Evolutionary conservation across 768 basidiomycete species (phyloP).

Genomic region (Amanita muscaria): DNA sequence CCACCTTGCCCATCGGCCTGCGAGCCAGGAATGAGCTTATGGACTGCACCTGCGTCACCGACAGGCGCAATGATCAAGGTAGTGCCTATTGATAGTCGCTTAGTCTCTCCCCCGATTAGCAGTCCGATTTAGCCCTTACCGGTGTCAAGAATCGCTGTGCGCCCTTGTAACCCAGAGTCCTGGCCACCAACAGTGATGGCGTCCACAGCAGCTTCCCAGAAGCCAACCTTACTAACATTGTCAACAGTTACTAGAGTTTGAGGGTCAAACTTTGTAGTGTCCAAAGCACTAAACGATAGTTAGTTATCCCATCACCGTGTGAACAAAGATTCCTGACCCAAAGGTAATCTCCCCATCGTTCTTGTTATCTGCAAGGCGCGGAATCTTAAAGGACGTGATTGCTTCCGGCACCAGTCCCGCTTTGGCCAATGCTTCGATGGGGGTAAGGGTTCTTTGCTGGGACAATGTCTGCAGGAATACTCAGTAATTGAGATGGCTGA

Average conservation of each 20-base stretch:
- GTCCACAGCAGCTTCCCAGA: slow-evolving; percentile 72
- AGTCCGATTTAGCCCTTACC: slow-evolving; percentile 17
- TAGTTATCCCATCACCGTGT: neutral
- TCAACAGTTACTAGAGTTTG: slow-evolving; percentile 46
- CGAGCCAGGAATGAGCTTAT: slow-evolving; percentile 34
- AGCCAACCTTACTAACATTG: slow-evolving; percentile 61
- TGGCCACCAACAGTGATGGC: slow-evolving; percentile 50
- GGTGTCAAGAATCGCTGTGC: slow-evolving; percentile 67
- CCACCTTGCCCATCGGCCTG: slow-evolving; percentile 34
- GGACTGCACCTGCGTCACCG: slow-evolving; percentile 30
- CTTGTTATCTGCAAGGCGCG: slow-evolving; percentile 57
- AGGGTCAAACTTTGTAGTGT: slow-evolving; percentile 57
- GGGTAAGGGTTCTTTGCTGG: slow-evolving; percentile 53
- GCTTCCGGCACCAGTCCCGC: slow-evolving; percentile 49
- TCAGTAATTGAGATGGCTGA: neutral
- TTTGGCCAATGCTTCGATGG: slow-evolving; percentile 59
- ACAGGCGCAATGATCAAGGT: slow-evolving; percentile 42
- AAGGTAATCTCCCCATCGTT: slow-evolving; percentile 81
- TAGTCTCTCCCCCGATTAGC: neutral
- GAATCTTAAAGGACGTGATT: slow-evolving; percentile 74
- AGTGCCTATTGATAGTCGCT: slow-evolving; percentile 24
- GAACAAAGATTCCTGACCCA: slow-evolving; percentile 31
- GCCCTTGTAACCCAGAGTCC: slow-evolving; percentile 41
- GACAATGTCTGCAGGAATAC: slow-evolving; percentile 41
- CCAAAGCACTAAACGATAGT: slow-evolving; percentile 37